Base-by-base conservation (phyloP, 2,329 filamentous ascomycete genomes). In the Acrocalymma vagum region DNA sequence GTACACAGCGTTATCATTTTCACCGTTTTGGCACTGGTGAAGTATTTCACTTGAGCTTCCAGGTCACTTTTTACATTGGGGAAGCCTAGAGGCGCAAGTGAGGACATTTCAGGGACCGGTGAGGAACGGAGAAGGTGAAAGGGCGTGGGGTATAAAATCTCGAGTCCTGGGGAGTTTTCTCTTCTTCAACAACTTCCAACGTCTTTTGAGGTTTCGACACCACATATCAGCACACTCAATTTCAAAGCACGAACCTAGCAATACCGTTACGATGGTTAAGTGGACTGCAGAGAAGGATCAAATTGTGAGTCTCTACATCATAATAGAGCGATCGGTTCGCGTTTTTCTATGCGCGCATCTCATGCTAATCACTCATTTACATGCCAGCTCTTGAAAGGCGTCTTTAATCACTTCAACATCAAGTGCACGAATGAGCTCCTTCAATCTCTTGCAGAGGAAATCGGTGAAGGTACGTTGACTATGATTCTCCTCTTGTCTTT, bases 271-370 rank as follows among this genome's bases (percentile, higher is more conserved):
- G 10, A 60, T 52, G 41, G 45, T 58, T 11, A 36, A 52, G 4
- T 63, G 60, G 60, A 58, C 38, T 3, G 24, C 48, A 2, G 57
- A 60, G 10, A 47, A 55, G 10, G 58, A 63, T 9, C 37, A 46
- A 6, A 38, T 49, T 6, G 60, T 62, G 41, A 28, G 52, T 50
- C 13, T 10, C 27, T 18, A 7, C 3, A 5, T 9, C 3, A 7
- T 18, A n/a, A 3, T 14, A 6, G n/a, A 6, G 18, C 17, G 6
- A 25, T 13, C 17, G 18, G 10, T 21, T 11, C 6, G 25, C 26
- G 8, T 3, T 20, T 21, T 21, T 10, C 4, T 8, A 2, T 16
- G 11, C 13, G 1, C 3, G 8, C 9, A 3, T 11, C 6, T n/a
- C n/a, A n/a, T n/a, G n/a, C n/a, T 21, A 29, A n/a, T 15, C 7